Base-by-base conservation (phyloP, 2,329 filamentous ascomycete species). In the Claviceps arundinis region DNA sequence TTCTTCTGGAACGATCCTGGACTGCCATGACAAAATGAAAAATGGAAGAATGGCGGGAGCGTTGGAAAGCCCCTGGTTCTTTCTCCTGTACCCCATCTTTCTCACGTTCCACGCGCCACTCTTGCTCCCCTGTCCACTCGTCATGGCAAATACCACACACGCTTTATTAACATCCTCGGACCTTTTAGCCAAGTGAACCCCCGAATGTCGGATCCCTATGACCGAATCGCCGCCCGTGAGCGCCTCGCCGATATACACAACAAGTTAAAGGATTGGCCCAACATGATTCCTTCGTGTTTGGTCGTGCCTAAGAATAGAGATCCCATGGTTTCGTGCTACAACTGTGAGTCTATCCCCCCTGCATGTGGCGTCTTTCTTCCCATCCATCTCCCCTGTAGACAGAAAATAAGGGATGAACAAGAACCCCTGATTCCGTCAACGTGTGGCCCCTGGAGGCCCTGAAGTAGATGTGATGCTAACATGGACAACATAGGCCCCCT, bases 271-370 rank as follows among this genome's bases (percentile, higher is more conserved):
- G 61, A 69, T 44, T 71, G 68, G 68, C 58, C 62, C 1, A 65
- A 58, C 7, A 60, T 69, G 4, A 55, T 71, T 4, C 66, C 68
- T 1, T 63, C 63, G 14, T 71, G 66, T 54, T 56, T 68, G 9
- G 54, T 58, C n/a, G 60, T 69, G 16, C 53, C 54, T 7, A 48
- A 54, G 37, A 50, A 52, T 24, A 44, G 56, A 5, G 50, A 56
- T 2, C 26, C 50, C 3, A 7, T 34, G 17, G 47, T 55, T 4
- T 48, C 56, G 4, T 59, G 55, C 19, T 59, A 60, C 43, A 65
- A 65, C 26, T 54, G 61, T 63, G 42, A 43, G 61, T 52, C 26
- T 26, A 26, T 26, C 26, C 26, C 26, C 26, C 26, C 26, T 26
- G 26, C 26, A 26, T 8, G 26, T 26, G 26, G 26, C 26, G 26